These are phyloP conservation scores for Colletotrichum sojae DNA, from an alignment of 2,329 filamentous ascomycete species.

Conservation along the genomic window DNA sequence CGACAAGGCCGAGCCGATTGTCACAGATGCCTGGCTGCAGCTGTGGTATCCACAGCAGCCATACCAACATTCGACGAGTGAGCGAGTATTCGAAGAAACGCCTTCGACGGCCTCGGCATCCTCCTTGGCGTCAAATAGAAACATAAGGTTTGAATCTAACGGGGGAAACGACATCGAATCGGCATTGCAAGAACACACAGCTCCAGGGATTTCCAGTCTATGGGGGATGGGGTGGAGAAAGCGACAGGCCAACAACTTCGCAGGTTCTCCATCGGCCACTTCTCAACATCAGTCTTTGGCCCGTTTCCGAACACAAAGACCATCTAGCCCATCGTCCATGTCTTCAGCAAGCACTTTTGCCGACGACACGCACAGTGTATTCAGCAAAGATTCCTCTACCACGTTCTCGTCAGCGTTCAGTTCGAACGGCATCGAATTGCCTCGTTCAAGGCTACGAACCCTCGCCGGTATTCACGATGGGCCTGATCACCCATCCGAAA, in stretches of 20 bases:
- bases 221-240: no score
- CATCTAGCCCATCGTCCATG: slow-evolving; percentile 17
- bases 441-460: no score
- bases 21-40: slow-evolving; percentile 49
- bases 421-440: slow-evolving; percentile 34
- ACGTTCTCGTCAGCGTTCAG: slow-evolving; percentile 33
- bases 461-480: no score
- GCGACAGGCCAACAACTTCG: no score
- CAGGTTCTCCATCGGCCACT: no score
- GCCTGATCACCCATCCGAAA: slow-evolving; percentile 47
- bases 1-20: slow-evolving; percentile 40
- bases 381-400: slow-evolving; percentile 28
- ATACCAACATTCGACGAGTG: slow-evolving; percentile 46
- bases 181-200: no score
- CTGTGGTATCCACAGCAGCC: slow-evolving; percentile 50
- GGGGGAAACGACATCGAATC: no score
- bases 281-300: slow-evolving; percentile 32
- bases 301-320: not conserved
- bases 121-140: no score
- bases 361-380: slow-evolving; percentile 39
- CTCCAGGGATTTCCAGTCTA: no score
- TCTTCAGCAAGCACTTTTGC: slow-evolving; percentile 29
- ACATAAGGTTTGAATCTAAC: no score
- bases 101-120: no score
- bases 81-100: no score